Evolutionary conservation across 495 filamentous ascomycete genomes (phyloP).

Genomic region (Penicillium longicatenatum): DNA sequence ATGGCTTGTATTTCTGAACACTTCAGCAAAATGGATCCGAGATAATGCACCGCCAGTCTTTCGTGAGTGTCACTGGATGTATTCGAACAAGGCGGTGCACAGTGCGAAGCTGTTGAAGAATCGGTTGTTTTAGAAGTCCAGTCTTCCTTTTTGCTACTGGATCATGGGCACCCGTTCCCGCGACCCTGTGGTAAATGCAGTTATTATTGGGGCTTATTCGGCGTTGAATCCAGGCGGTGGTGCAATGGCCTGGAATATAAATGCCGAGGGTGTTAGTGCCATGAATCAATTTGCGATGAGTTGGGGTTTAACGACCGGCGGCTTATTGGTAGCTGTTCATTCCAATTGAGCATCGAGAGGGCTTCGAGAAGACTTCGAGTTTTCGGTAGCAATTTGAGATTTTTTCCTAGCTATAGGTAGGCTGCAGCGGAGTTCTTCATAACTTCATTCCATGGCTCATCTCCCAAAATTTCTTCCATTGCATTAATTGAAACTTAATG

Average conservation of each 20-base stretch:
- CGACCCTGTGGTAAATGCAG: slow-evolving; percentile 80
- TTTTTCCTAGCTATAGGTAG: too few species aligned
- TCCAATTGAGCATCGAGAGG: neutral
- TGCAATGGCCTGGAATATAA: slow-evolving; percentile 78
- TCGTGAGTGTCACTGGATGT: neutral
- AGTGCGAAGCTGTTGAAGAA: neutral
- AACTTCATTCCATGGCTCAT: too few species aligned
- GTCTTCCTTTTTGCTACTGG: slow-evolving; percentile 69
- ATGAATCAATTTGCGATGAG: slow-evolving; percentile 55
- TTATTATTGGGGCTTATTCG: slow-evolving; percentile 90
- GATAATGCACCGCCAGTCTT: neutral
- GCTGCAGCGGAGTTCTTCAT: too few species aligned
- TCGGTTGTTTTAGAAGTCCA: neutral
- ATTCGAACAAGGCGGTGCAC: neutral
- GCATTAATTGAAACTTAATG: too few species aligned
- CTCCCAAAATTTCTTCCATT: too few species aligned
- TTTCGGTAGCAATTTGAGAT: too few species aligned
- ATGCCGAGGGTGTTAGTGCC: slow-evolving; percentile 62
- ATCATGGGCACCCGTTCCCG: slow-evolving; percentile 83
- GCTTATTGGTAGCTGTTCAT: neutral
- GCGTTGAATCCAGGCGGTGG: slow-evolving; percentile 85
- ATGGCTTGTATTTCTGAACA: neutral
- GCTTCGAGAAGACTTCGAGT: too few species aligned
- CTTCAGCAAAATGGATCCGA: neutral
- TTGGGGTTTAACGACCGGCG: slow-evolving; percentile 56